Conservation (phyloP, 2,329 filamentous ascomycete species). For the Cercospora beticola region DNA sequence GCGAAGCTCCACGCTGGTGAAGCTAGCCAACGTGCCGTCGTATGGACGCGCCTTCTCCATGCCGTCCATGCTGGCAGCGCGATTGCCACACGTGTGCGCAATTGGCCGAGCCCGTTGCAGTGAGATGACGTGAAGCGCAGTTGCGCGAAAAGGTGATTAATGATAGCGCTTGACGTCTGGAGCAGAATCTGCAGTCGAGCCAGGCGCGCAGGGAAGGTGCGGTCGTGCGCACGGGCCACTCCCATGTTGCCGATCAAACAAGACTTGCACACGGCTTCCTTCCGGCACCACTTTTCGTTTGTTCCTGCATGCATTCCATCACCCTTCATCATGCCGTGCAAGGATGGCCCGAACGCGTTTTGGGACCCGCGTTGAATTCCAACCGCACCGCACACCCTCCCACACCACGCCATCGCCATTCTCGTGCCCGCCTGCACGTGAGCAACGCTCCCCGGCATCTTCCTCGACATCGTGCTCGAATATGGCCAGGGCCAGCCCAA, state of each 20-base stretch:
- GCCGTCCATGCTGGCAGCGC: neutral
- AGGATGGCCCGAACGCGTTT: neutral
- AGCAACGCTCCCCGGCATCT: neutral
- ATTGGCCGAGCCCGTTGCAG: neutral
- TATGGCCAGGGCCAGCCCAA: neutral
- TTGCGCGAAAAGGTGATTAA: neutral
- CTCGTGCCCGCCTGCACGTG: neutral
- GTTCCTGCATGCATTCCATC: conserved; percentile 14
- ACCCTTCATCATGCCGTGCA: conserved; percentile 4
- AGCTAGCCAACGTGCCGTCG: neutral
- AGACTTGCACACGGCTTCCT: neutral
- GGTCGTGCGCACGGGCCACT: neutral
- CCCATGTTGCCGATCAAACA: neutral
- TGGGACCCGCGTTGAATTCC: neutral
- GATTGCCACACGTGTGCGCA: neutral
- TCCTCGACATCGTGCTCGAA: neutral
- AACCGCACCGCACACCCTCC: neutral
- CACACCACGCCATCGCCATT: neutral
- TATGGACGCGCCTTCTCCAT: neutral
- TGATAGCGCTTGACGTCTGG: neutral
- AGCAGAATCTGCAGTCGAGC: conserved; percentile 4
- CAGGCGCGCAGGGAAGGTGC: conserved; percentile 1
- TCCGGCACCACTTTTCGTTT: neutral
- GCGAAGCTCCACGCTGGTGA: neutral
- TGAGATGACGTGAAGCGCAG: neutral